Evolutionary conservation across 2,329 filamentous ascomycete species (phyloP).

Genomic region (Lecanoromycetidae sp.): DNA sequence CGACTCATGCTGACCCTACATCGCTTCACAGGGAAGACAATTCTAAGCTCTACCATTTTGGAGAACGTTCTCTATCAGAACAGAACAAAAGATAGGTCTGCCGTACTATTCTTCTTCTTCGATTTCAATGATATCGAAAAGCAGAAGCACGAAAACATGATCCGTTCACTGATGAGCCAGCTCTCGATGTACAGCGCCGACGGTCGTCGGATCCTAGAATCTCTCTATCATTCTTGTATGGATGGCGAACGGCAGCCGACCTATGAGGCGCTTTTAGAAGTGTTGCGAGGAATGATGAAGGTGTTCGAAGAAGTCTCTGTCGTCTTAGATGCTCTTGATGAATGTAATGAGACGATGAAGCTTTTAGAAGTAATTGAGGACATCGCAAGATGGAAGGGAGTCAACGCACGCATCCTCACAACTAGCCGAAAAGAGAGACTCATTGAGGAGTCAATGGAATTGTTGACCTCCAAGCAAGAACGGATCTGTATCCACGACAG

Average conservation of each 20-base stretch:
- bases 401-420: conserved; percentile 1
- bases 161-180: conserved; percentile 30
- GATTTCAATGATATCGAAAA: conserved; percentile 31
- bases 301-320: not conserved
- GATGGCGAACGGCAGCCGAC: not conserved
- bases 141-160: conserved; percentile 25
- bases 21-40: too few relatives aligned
- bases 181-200: conserved; percentile 13
- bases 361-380: not conserved
- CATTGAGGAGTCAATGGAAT: not conserved
- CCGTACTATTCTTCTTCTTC: conserved; percentile 27
- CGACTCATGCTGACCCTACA: too few relatives aligned
- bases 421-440: conserved; percentile 10
- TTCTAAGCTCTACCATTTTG: conserved; percentile 28
- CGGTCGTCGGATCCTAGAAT: not conserved
- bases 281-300: not conserved
- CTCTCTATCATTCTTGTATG: not conserved
- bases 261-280: not conserved
- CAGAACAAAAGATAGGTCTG: not conserved
- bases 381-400: not conserved
- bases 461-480: not conserved
- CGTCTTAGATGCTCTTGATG: conserved; percentile 10
- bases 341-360: not conserved
- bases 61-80: conserved; percentile 14
- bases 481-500: not conserved